Evolutionary conservation across 2,329 filamentous ascomycete species (phyloP).

Genomic region (Sporothrix dimorphospora): DNA sequence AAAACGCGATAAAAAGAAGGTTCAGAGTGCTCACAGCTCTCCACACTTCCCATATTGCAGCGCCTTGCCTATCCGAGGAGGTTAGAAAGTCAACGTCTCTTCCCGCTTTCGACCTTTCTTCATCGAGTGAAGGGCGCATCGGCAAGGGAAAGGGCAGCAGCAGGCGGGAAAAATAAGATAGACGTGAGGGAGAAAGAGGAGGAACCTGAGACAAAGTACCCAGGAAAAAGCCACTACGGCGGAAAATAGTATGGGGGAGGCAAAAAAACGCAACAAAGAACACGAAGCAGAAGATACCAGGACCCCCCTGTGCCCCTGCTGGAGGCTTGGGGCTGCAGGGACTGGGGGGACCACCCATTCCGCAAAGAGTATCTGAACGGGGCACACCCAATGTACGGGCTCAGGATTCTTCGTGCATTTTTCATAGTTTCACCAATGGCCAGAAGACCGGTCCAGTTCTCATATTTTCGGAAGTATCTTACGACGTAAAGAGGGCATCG

Average conservation of each 20-base stretch:
- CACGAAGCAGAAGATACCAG: background rate
- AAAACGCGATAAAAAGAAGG: background rate
- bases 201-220: background rate
- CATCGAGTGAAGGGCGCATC: slow-evolving; percentile 33
- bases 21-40: background rate
- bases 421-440: too few species aligned
- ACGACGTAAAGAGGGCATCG: background rate
- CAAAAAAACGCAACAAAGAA: background rate
- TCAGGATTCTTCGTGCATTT: background rate
- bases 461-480: background rate
- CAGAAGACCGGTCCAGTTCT: too few species aligned
- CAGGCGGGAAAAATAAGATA: background rate
- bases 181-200: background rate
- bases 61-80: slow-evolving; percentile 33
- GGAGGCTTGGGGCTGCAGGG: background rate
- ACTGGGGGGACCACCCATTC: background rate
- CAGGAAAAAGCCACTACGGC: background rate
- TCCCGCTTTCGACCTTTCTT: slow-evolving; percentile 34
- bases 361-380: slow-evolving; percentile 2
- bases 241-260: slow-evolving; percentile 20
- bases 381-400: background rate
- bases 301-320: slow-evolving; percentile 16
- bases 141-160: slow-evolving; percentile 22
- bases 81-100: slow-evolving; percentile 32
- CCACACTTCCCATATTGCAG: slow-evolving; percentile 15